phyloP scores from a whole-genome alignment of 441 rosid species.

The Erysimum cheiri region DNA sequence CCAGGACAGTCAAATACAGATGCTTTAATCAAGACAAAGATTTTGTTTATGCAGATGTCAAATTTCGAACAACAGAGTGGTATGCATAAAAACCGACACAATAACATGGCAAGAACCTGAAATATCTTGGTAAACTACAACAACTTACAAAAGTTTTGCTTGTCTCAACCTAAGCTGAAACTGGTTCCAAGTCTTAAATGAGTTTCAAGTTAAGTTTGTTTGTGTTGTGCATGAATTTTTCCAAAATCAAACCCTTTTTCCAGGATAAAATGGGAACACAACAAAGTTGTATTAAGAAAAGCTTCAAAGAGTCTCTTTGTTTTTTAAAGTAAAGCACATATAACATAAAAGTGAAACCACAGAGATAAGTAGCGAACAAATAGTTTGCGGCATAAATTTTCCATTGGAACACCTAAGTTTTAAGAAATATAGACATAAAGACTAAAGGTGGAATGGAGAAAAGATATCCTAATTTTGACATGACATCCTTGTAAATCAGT shows the following conservation, averaged over 20 bases:
- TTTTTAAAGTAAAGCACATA: conserved; percentile 26
- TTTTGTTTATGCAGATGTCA: conserved; percentile 25
- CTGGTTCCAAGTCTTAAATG: conserved; percentile 32
- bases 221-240: conserved; percentile 49
- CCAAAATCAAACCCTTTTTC: conserved; percentile 45
- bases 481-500: conserved; percentile 74
- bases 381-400: conserved; percentile 40
- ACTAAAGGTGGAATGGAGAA: conserved; percentile 48
- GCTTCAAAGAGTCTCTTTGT: background rate
- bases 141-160: background rate
- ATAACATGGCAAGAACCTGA: conserved; percentile 3
- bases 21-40: conserved; percentile 25
- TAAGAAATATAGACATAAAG: too few species aligned
- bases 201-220: conserved; percentile 7
- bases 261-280: conserved; percentile 41
- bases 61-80: conserved; percentile 23
- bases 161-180: conserved; percentile 9
- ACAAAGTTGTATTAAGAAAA: conserved; percentile 18
- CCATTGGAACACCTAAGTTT: conserved; percentile 50
- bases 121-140: conserved; percentile 8
- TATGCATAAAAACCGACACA: conserved; percentile 2
- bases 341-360: conserved; percentile 1
- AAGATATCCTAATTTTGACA: conserved; percentile 77
- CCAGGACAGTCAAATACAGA: conserved; percentile 38
- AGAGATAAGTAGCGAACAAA: conserved; percentile 29